Evolutionary conservation across 2,329 filamentous ascomycete species (phyloP), one percentile per base, ranked within the genome.

Genomic region (Stachybotrys echinatus): DNA sequence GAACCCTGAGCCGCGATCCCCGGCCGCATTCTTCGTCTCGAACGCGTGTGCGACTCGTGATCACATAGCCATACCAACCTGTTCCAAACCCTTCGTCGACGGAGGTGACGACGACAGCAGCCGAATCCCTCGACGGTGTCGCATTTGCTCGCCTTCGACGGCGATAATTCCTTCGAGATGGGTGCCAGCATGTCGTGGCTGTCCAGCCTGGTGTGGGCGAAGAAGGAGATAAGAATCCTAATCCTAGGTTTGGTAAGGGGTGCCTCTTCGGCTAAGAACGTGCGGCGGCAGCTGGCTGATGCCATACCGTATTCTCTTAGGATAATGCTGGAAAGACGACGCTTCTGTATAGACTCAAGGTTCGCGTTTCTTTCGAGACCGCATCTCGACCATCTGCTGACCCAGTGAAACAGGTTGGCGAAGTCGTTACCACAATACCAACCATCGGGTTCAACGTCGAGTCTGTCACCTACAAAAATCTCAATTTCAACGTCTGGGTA

Each of bases 391-490:
- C 5, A 34, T 8, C 27, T 14, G 8, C 57, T 61, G 48, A 54
- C 52, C n/a, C n/a, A 10, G 31, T 23, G 6, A 38, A 48, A 53
- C 67, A 96, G 90, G 95, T 99, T 65, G 94, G 94, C 66, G 94
- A 99, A 70, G 94, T 99, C 42, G 94, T 99, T 58, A 97, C 94
- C 54, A 99, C 94, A 62, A 97, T 97, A 79, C 94, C 94, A 19
- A 99, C 94, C 49, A 97, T 99, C 69, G 94, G 94, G 54, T 99
- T 99, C 79, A 99, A 99, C 70, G 94, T 99, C 62, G 94, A 99
- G 74, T 96, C 91, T 20, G 94, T 99, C 56, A 94, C 91, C 61
- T 99, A 99, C 79, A 92, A 92, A 71, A 97, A 96, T 68, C 81
- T 99, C 54, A 96, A 96, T 71, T 95, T 99, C 70, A 97, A 97